A percentile compares a stretch with the other conserved stretches of the same genome.
Evolutionary conservation across 208 protist genomes (phyloP).

Genomic region (Trypanosoma platydactyli): DNA sequence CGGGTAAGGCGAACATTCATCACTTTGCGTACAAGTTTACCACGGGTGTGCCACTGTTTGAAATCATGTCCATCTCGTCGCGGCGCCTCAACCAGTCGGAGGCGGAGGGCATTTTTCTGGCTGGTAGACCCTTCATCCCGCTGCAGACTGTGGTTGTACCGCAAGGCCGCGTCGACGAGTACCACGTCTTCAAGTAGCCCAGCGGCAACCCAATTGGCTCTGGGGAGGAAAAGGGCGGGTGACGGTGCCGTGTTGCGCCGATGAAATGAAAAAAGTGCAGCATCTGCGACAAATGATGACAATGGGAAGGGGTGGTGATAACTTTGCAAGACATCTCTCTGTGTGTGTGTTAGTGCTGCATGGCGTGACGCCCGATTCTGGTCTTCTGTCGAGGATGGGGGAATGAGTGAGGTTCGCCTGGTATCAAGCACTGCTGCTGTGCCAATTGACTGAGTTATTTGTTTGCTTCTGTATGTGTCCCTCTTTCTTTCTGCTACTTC

Average conservation of each 20-base stretch:
- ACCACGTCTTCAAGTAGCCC: conserved; percentile 84
- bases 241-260: too few relatives aligned
- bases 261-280: too few relatives aligned
- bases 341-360: conserved; percentile 21
- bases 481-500: background rate
- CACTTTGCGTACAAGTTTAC: conserved; percentile 93
- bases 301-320: too few relatives aligned
- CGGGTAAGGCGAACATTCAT: conserved; percentile 89
- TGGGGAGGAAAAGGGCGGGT: background rate
- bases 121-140: conserved; percentile 78
- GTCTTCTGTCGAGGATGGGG: background rate
- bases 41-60: conserved; percentile 85
- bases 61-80: conserved; percentile 66
- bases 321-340: background rate
- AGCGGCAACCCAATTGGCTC: background rate
- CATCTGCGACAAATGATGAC: too few relatives aligned
- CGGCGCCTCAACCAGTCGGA: conserved; percentile 83
- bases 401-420: background rate
- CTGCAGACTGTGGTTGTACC: conserved; percentile 88
- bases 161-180: conserved; percentile 89
- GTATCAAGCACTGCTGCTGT: conserved; percentile 2
- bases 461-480: too few relatives aligned
- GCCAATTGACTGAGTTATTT: background rate
- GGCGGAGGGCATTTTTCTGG: conserved; percentile 88
- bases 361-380: background rate